Conservation (phyloP, 108 stramenopile species). For the Skeletonema tropicum region DNA sequence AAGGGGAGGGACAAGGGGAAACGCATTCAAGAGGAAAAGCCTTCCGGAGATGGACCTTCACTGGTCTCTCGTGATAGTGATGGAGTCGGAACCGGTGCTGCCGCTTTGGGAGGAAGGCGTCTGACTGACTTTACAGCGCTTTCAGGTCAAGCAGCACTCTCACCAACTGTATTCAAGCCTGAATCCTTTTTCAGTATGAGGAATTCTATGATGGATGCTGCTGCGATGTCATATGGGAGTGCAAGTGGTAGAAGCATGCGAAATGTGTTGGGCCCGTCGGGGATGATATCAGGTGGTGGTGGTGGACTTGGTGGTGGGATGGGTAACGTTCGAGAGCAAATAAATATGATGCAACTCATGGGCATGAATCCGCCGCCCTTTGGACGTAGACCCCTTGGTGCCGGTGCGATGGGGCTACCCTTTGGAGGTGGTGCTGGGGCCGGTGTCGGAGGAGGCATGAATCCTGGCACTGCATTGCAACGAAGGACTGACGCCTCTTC, state of each 20-base stretch:
- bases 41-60: neutral
- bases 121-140: no score
- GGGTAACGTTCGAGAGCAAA: neutral
- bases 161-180: neutral
- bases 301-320: neutral
- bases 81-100: neutral
- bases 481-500: neutral
- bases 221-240: neutral
- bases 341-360: neutral
- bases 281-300: neutral
- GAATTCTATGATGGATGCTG: neutral
- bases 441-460: neutral
- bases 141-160: neutral
- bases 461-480: neutral
- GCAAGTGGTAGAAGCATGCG: neutral
- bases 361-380: neutral
- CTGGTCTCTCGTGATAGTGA: neutral
- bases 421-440: neutral
- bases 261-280: no score
- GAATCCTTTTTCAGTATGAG: neutral
- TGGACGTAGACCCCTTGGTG: neutral
- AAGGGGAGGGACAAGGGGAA: neutral
- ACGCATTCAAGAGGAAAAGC: neutral
- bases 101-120: no score
- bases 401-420: neutral